phyloP scores from a whole-genome alignment of 2,329 filamentous ascomycete genomes.

The Macrophomina pseudophaseolina region DNA sequence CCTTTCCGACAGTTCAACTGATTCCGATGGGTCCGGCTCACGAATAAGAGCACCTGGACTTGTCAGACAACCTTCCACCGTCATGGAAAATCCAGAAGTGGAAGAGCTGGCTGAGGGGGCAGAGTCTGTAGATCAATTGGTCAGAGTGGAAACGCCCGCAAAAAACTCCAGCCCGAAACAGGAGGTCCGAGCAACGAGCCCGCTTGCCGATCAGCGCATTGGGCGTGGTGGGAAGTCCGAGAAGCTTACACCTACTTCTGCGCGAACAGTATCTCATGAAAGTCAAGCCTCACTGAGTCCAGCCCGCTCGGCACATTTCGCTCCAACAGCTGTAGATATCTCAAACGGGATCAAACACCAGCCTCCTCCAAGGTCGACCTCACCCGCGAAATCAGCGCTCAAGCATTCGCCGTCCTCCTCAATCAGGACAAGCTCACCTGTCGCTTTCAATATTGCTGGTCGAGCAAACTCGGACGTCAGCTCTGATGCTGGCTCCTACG shows the following conservation, averaged over 20 bases:
- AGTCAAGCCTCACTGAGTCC: slow-evolving; percentile 61
- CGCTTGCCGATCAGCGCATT: slow-evolving; percentile 32
- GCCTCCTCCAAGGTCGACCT: slow-evolving; percentile 72
- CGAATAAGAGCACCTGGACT: slow-evolving; percentile 1
- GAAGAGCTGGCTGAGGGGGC: slow-evolving; percentile 41
- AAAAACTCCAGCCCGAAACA: slow-evolving; percentile 23
- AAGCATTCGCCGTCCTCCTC: slow-evolving; percentile 67
- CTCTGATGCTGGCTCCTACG: slow-evolving; percentile 34
- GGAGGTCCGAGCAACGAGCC: neutral
- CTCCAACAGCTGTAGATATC: slow-evolving; percentile 58
- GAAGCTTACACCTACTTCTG: slow-evolving; percentile 9
- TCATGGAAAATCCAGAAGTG: slow-evolving; percentile 54
- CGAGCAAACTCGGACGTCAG: slow-evolving; percentile 47
- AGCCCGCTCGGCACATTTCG: slow-evolving; percentile 71
- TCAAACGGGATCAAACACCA: slow-evolving; percentile 65
- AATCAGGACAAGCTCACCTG: slow-evolving; percentile 46
- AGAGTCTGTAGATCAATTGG: neutral
- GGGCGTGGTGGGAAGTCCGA: slow-evolving; percentile 6
- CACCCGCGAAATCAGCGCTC: slow-evolving; percentile 77
- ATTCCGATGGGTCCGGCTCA: slow-evolving; percentile 2
- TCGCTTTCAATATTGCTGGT: neutral
- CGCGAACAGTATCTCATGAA: slow-evolving; percentile 26
- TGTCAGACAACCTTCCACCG: slow-evolving; percentile 51
- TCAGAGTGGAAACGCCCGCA: slow-evolving; percentile 26
- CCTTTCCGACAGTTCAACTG: slow-evolving; percentile 14